Evolutionary conservation across 164 flowering plant genomes (phyloP), one percentile per base, ranked within the genome.

Genomic region (Taxillus chinensis): DNA sequence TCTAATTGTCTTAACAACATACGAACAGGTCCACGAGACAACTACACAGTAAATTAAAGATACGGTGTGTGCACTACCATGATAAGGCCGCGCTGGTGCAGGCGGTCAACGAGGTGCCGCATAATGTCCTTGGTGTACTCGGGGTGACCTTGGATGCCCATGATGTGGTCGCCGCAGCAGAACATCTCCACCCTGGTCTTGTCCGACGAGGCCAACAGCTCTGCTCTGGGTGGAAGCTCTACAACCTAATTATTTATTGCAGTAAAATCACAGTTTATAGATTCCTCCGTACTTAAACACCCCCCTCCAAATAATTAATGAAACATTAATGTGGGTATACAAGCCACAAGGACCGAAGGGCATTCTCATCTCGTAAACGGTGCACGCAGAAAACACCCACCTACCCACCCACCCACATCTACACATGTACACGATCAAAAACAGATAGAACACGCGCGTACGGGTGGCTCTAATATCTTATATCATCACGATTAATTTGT

Each of bases 101-200:
- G 89, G 16, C 95, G 87, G 43, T 89, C 92, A 1, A 87, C 64
- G 6, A 93, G 74, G 70, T 84, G 75, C 53, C 73, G 46, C 7
- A 93, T 85, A 57, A 93, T 86, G 80, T 86, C 97, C 42, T 75
- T 78, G 57, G 75, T 83, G 83, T 90, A 93, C 70, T 93, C 97
- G 2, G 98, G 98, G 56, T 90, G 98, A 46, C 98, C 98, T 71
- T 93, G 98, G 42, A 93, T 84, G 58, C 97, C 97, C 91, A 93
- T 77, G 13, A 87, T 79, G 70, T 93, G 92, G 53, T 84, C 86
- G 0, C 88, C 91, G 60, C 70, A 78, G 57, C 59, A 66, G 41
- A 84, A 90, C 88, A 90, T 83, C 76, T 93, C 98, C 1, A 89
- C 64, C 38, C 81, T 76, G 0, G 97, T 93, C 67, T 81, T 82